phyloP scores from a whole-genome alignment of 2,329 filamentous ascomycete species.

The Colletotrichum costaricense region DNA sequence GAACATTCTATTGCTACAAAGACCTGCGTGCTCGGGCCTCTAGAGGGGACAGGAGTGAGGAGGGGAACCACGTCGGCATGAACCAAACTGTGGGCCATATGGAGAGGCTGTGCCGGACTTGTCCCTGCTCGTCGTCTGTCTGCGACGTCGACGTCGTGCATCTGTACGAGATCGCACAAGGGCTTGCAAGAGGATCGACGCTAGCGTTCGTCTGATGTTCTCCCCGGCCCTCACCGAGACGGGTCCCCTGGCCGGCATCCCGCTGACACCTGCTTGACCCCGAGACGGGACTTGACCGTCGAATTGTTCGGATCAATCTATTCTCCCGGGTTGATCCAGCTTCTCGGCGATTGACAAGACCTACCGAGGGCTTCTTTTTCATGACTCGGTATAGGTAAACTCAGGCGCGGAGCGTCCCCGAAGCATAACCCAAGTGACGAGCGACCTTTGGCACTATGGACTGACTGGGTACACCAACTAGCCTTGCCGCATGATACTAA shows the following conservation, averaged over 20 bases:
- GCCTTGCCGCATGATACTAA: conserved; percentile 19
- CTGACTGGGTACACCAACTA: background rate
- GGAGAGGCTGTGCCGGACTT: conserved; percentile 18
- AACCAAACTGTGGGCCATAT: conserved; percentile 20
- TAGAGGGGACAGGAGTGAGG: background rate
- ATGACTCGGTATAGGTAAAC: conserved; percentile 14
- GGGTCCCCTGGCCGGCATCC: conserved; percentile 22
- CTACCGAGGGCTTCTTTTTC: background rate
- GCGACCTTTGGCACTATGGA: background rate
- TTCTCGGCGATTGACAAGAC: conserved; percentile 13
- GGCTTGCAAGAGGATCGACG: conserved; percentile 25
- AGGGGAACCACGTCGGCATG: conserved; percentile 22
- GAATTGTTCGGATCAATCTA: conserved; percentile 3
- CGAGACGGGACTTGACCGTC: conserved; percentile 26
- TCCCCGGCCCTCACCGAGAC: conserved; percentile 22
- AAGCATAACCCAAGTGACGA: background rate
- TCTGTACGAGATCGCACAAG: conserved; percentile 23
- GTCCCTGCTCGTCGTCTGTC: conserved; percentile 23
- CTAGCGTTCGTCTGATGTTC: conserved; percentile 33
- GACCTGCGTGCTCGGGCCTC: conserved; percentile 18
- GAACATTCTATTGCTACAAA: background rate
- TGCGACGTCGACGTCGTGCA: conserved; percentile 31
- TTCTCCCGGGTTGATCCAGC: conserved; percentile 19
- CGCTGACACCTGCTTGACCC: conserved; percentile 25
- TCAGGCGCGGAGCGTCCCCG: background rate